A percentile compares a stretch with the other conserved stretches of the same genome.
Conservation (phyloP, 768 basidiomycete genomes). For the Lanmaoa rubissima region DNA sequence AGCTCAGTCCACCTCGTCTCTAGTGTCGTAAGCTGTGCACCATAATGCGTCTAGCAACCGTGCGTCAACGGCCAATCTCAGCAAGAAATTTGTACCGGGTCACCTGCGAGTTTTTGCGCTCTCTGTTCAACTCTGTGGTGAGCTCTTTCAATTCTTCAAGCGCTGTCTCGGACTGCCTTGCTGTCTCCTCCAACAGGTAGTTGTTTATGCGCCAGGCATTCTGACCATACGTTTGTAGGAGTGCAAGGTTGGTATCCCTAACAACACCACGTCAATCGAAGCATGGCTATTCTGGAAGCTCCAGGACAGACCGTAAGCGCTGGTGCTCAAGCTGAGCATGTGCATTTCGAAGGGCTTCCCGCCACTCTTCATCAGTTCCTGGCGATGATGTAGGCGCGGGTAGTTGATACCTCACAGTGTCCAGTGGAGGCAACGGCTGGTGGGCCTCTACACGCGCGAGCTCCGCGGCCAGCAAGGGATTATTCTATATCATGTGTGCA, state of each 20-base stretch:
- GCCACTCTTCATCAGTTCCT: slow-evolving; percentile 76
- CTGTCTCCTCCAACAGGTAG: slow-evolving; percentile 77
- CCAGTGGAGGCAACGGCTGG: slow-evolving; percentile 63
- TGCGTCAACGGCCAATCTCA: not conserved
- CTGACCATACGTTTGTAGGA: slow-evolving; percentile 82
- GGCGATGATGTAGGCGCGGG: slow-evolving; percentile 62
- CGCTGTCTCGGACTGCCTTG: slow-evolving; percentile 65
- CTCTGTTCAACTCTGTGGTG: slow-evolving; percentile 84
- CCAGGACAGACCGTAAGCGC: slow-evolving; percentile 57
- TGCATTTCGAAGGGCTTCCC: slow-evolving; percentile 69
- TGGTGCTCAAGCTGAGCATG: slow-evolving; percentile 86
- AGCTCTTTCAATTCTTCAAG: slow-evolving; percentile 77
- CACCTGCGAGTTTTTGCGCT: slow-evolving; percentile 85
- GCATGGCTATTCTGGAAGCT: not conserved
- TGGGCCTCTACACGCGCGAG: slow-evolving; percentile 70
- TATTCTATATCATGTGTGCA: slow-evolving; percentile 43
- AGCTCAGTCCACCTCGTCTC: slow-evolving; percentile 93
- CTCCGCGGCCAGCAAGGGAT: slow-evolving; percentile 69
- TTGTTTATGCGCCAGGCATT: slow-evolving; percentile 95
- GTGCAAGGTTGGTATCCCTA: slow-evolving; percentile 79
- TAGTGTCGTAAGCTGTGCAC: slow-evolving; percentile 73
- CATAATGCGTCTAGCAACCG: slow-evolving; percentile 61
- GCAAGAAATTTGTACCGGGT: not conserved
- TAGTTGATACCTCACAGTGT: slow-evolving; percentile 70
- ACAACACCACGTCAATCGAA: slow-evolving; percentile 8